Conservation (phyloP, 371 early-diverging fungal species). For the Paraphysoderma sedebokerense region DNA sequence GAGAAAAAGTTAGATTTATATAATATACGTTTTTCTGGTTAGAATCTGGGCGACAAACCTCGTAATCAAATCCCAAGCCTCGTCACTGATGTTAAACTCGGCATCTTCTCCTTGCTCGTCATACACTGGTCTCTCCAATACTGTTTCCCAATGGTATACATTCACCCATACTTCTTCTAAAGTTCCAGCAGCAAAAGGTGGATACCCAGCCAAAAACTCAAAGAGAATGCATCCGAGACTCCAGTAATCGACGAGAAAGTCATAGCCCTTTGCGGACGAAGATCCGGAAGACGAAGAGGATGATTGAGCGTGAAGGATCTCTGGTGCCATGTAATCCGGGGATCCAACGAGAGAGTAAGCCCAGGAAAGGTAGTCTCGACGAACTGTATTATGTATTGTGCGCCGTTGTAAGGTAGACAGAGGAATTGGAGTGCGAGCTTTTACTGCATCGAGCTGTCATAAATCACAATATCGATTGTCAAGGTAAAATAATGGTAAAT, state of each 20-base stretch:
- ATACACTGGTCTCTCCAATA: conserved; percentile 51
- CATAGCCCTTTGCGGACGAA: conserved; percentile 40
- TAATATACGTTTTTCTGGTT: no score
- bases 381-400: not conserved
- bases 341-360: conserved; percentile 58
- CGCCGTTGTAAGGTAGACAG: not conserved
- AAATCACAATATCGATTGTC: no score
- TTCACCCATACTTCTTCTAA: conserved; percentile 66
- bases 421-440: no score
- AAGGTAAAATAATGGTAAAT: no score
- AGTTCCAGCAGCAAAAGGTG: conserved; percentile 58
- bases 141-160: conserved; percentile 57
- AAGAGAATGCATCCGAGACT: conserved; percentile 77
- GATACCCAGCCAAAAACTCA: conserved; percentile 60
- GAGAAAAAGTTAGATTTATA: no score
- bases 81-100: conserved; percentile 48
- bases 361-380: conserved; percentile 7
- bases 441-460: no score
- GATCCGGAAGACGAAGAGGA: conserved; percentile 9
- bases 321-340: conserved; percentile 70
- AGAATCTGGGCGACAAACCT: conserved; percentile 13
- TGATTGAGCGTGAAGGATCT: conserved; percentile 27
- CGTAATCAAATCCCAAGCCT: conserved; percentile 53
- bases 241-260: conserved; percentile 71
- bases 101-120: conserved; percentile 47